A percentile compares a stretch with the other conserved stretches of the same genome.
Conservation (phyloP, 108 stramenopile species). For the Hondaea fermentalgiana region DNA sequence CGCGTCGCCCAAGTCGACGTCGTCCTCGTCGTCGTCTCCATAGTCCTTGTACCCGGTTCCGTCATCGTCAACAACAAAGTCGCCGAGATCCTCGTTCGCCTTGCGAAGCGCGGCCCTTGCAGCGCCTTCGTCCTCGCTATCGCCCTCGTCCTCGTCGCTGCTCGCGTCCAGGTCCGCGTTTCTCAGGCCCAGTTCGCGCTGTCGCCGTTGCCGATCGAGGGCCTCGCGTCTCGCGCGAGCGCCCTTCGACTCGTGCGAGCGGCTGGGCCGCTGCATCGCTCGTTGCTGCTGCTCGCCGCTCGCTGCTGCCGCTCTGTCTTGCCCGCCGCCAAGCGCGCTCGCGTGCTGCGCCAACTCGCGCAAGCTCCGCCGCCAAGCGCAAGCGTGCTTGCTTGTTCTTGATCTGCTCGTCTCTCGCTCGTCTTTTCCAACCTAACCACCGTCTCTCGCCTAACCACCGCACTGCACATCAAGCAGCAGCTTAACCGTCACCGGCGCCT, state of each 20-base stretch:
- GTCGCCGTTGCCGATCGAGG: background rate
- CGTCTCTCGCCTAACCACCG: too few relatives aligned
- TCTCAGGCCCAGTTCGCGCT: slow-evolving; percentile 11
- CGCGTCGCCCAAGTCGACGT: slow-evolving; percentile 8
- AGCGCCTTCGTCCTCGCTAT: slow-evolving; percentile 65
- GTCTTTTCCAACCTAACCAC: too few relatives aligned
- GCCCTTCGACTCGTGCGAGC: background rate
- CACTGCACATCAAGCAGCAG: too few relatives aligned
- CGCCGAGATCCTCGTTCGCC: slow-evolving; percentile 73
- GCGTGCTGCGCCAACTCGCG: too few relatives aligned
- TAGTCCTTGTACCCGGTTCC: slow-evolving; percentile 94
- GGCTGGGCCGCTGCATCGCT: background rate
- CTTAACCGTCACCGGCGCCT: too few relatives aligned
- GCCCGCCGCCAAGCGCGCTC: too few relatives aligned
- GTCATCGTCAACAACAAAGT: slow-evolving; percentile 98
- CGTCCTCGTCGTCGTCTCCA: slow-evolving; percentile 68
- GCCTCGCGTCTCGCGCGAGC: background rate
- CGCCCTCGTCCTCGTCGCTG: slow-evolving; percentile 65
- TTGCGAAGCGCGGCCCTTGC: slow-evolving; percentile 38
- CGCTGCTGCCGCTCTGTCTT: too few relatives aligned
- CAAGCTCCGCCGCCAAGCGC: too few relatives aligned
- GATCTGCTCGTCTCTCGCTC: too few relatives aligned
- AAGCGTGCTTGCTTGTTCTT: too few relatives aligned
- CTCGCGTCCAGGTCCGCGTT: slow-evolving; percentile 23
- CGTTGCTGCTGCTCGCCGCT: background rate